Percentiles rank a stretch among this genome's conserved stretches.
Evolutionary conservation across 495 filamentous ascomycete species (phyloP).

Genomic region (Aspergillus baeticus): DNA sequence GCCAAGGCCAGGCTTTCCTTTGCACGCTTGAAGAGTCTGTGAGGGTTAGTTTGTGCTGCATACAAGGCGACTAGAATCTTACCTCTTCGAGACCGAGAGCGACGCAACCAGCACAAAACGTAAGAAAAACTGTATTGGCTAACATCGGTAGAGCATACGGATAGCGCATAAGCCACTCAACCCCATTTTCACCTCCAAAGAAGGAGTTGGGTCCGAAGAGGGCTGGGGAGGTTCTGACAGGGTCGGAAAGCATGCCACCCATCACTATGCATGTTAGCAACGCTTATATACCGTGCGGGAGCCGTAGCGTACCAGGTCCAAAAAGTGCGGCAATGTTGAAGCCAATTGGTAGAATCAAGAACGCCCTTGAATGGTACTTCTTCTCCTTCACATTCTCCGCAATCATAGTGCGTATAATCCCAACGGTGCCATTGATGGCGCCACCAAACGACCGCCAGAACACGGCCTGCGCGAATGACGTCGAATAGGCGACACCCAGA

Average conservation of each 20-base stretch:
- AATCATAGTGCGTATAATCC: constrained; percentile 80
- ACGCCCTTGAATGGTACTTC: constrained; percentile 65
- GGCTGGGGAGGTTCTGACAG: constrained; percentile 64
- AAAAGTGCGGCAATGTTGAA: constrained; percentile 79
- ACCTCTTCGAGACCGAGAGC: constrained; percentile 72
- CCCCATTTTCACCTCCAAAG: constrained; percentile 51
- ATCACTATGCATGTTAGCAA: constrained; percentile 41
- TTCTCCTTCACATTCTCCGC: constrained; percentile 75
- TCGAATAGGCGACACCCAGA: constrained; percentile 79
- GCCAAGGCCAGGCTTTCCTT: constrained; percentile 44
- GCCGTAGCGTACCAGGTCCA: constrained; percentile 53
- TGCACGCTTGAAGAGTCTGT: constrained; percentile 42
- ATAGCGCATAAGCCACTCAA: constrained; percentile 64
- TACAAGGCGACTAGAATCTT: constrained; percentile 9
- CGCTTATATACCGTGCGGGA: not conserved
- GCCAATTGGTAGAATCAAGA: constrained; percentile 68
- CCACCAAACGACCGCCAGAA: constrained; percentile 73
- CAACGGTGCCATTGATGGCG: constrained; percentile 78
- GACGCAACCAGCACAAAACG: constrained; percentile 52
- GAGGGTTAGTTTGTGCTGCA: not conserved
- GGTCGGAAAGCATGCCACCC: constrained; percentile 74
- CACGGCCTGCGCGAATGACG: constrained; percentile 68
- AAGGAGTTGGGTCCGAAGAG: constrained; percentile 59
- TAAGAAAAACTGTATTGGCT: constrained; percentile 66
- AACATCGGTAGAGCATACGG: constrained; percentile 79